Evolutionary conservation across 2,329 filamentous ascomycete genomes (phyloP), one percentile per base, ranked within the genome.

Genomic region (Cladosporium velox): DNA sequence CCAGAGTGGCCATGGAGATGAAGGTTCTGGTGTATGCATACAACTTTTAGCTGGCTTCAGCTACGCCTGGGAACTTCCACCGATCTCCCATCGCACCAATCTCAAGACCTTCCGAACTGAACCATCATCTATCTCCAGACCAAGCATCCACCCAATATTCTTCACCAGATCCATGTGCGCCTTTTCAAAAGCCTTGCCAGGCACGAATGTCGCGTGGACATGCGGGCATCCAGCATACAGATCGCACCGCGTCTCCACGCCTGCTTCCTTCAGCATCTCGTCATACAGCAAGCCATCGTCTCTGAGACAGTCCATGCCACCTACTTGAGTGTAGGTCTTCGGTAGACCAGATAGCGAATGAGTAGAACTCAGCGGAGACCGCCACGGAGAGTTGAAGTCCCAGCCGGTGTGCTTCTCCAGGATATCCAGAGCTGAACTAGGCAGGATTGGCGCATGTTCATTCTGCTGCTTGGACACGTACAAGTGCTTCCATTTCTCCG

Each of bases 221-320:
- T 83, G 81, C 7, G 79, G 80, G 60, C 80, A 73, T 0, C 81
- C 81, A 0, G 74, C 68, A 70, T 80, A 83, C 11, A 81, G 70
- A 67, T 84, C 79, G 10, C 85, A 51, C 59, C 75, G 78, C 1
- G 83, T 84, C 69, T 76, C 71, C 10, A 84, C 76, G 5, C 75
- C 79, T 1, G 82, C 78, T 62, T 82, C 81, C 35, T 78, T 75
- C 65, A 87, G 70, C 2, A 82, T 71, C 49, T 78, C 73, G 68
- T 85, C 84, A 68, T 86, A 87, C 0, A 86, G 80, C 59, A 87
- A 67, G 0, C 76, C 82, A 62, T 86, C 85, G 67, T 87, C 85
- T 5, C 85, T 74, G 2, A 84, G 67, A 0, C 81, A 80, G 71
- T 87, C 85, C 66, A 82, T 67, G 14, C 84, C 85, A 67, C 78